phyloP scores from a whole-genome alignment of 768 basidiomycete genomes.

The Amanita pseudoporphyria region DNA sequence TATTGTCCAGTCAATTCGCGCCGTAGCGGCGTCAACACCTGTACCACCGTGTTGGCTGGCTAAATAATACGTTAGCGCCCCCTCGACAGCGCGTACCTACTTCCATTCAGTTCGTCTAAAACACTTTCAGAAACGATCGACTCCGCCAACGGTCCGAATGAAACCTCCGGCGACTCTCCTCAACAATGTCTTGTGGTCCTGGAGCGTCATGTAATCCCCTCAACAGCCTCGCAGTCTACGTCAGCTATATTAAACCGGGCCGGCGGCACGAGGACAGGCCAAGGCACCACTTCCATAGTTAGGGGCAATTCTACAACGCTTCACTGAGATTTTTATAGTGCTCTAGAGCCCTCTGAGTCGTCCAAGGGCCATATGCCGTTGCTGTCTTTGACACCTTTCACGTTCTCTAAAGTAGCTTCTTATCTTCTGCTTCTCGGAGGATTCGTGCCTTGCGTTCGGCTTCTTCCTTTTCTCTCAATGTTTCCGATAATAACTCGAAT shows the following conservation, averaged over 20 bases:
- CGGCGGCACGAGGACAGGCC: slow-evolving; percentile 61
- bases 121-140: slow-evolving; percentile 50
- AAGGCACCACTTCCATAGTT: slow-evolving; percentile 57
- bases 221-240: slow-evolving; percentile 63
- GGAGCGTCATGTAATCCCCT: slow-evolving; percentile 41
- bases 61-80: slow-evolving; percentile 8
- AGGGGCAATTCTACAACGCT: slow-evolving; percentile 41
- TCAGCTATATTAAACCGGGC: slow-evolving; percentile 47
- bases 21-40: slow-evolving; percentile 68
- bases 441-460: slow-evolving; percentile 9
- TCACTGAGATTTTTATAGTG: slow-evolving; percentile 52
- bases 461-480: slow-evolving; percentile 3
- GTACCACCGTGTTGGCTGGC: slow-evolving; percentile 59
- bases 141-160: slow-evolving; percentile 78
- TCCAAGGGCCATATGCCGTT: slow-evolving; percentile 53
- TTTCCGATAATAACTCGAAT: neutral
- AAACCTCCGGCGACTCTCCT: slow-evolving; percentile 65
- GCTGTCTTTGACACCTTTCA: slow-evolving; percentile 33
- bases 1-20: slow-evolving; percentile 25
- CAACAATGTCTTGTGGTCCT: slow-evolving; percentile 55
- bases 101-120: slow-evolving; percentile 48
- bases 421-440: slow-evolving; percentile 21
- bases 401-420: slow-evolving; percentile 27
- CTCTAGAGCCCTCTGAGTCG: slow-evolving; percentile 55
- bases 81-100: slow-evolving; percentile 37